A percentile compares a stretch with the other conserved stretches of the same genome.
phyloP scores from a whole-genome alignment of 768 basidiomycete genomes.

The Leccinum incarnatum region DNA sequence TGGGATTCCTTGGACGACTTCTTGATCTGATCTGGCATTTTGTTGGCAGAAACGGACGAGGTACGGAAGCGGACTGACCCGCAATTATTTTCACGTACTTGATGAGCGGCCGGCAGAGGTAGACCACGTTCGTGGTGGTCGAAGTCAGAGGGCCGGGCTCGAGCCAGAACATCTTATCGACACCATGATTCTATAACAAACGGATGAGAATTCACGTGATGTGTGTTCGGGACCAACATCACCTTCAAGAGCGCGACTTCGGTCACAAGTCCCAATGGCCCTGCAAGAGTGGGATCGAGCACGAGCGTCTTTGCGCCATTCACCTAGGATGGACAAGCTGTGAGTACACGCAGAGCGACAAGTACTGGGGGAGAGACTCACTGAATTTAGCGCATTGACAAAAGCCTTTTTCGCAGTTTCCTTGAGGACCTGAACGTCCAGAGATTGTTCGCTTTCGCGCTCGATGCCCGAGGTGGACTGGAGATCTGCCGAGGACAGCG shows the following conservation, averaged over 20 bases:
- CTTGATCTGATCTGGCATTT: constrained; percentile 82
- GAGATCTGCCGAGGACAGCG: constrained; percentile 35
- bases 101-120: too few relatives aligned
- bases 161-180: constrained; percentile 99
- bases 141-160: constrained; percentile 84
- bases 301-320: constrained; percentile 96
- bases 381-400: constrained; percentile 86
- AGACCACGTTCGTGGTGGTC: constrained; percentile 80
- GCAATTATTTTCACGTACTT: constrained; percentile 25
- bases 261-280: constrained; percentile 91
- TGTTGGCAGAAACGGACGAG: constrained; percentile 21
- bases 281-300: constrained; percentile 83
- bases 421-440: constrained; percentile 65
- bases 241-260: constrained; percentile 89
- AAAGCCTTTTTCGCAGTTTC: constrained; percentile 78
- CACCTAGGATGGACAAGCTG: constrained; percentile 44
- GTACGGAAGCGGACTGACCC: constrained; percentile 46
- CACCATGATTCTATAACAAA: constrained; percentile 84
- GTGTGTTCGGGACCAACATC: constrained; percentile 1
- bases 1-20: constrained; percentile 65
- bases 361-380: constrained; percentile 23
- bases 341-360: constrained; percentile 4
- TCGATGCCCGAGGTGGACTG: constrained; percentile 32
- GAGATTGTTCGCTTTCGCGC: constrained; percentile 35
- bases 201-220: constrained; percentile 7